phyloP scores from a whole-genome alignment of 257 asterid species.

The Lantana camara region DNA sequence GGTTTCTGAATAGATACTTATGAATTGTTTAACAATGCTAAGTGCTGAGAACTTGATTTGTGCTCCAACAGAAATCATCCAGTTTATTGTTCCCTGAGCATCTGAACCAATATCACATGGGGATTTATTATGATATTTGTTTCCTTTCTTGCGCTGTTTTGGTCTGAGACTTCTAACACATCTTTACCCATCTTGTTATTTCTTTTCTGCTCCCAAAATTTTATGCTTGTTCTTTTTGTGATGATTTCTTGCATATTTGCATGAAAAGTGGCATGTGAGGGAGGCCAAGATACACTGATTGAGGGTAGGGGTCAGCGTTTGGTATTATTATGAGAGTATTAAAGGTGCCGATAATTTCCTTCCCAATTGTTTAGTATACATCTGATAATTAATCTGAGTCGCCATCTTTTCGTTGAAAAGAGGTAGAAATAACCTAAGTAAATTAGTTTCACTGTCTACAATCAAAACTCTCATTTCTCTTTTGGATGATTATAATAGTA shows the following conservation, averaged over 20 bases:
- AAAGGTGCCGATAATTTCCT: too few relatives aligned
- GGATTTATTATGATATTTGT: background rate
- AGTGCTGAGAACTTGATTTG: constrained; percentile 16
- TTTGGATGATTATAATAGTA: too few relatives aligned
- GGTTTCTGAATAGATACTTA: constrained; percentile 5
- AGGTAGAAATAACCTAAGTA: too few relatives aligned
- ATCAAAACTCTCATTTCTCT: too few relatives aligned
- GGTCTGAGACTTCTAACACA: background rate
- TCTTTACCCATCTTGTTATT: constrained; percentile 2
- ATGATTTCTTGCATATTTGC: background rate
- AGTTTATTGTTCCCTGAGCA: constrained; percentile 5
- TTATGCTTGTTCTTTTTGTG: background rate
- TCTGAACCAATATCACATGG: background rate
- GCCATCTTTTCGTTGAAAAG: too few relatives aligned
- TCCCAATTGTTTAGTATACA: too few relatives aligned
- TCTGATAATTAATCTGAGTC: too few relatives aligned
- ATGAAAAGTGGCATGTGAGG: background rate
- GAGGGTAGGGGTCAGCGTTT: background rate
- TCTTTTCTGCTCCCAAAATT: background rate
- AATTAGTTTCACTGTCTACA: too few relatives aligned
- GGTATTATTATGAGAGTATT: too few relatives aligned
- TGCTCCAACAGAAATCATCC: background rate
- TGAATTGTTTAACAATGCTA: constrained; percentile 8
- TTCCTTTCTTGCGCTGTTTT: background rate
- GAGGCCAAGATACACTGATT: background rate